Evolutionary conservation across 2,329 filamentous ascomycete species (phyloP).

Genomic region (Aureobasidium namibiae): DNA sequence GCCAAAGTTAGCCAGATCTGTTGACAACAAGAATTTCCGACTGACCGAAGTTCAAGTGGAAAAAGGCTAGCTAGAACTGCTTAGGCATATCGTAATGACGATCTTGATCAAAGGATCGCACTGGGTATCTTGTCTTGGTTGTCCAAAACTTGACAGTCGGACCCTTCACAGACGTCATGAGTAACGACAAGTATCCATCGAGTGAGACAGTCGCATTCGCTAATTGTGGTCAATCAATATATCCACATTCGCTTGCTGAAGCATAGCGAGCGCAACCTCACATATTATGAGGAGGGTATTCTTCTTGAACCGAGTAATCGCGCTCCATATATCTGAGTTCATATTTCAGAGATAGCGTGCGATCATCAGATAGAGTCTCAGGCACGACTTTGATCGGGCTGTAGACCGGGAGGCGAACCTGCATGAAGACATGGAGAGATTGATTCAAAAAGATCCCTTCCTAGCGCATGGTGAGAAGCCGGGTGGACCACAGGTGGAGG

Average conservation of each 20-base stretch:
- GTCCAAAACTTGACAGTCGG: neutral
- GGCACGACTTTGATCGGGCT: neutral
- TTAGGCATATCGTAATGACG: neutral
- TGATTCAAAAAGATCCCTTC: neutral
- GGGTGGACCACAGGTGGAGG: neutral
- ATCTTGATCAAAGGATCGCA: neutral
- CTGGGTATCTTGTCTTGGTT: neutral
- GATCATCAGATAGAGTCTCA: neutral
- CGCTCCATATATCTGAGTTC: neutral
- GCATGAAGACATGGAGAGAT: neutral
- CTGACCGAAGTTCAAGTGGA: neutral
- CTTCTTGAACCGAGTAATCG: neutral
- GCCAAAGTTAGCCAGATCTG: slow-evolving; percentile 3
- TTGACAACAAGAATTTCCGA: neutral
- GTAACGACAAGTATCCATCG: neutral
- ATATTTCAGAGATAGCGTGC: neutral
- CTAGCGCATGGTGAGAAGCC: neutral
- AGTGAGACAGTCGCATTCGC: slow-evolving; percentile 4
- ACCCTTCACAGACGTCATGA: slow-evolving; percentile 4
- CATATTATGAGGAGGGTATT: neutral
- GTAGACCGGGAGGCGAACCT: neutral
- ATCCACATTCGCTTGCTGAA: slow-evolving; percentile 1
- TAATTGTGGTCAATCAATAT: neutral
- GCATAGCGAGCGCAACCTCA: neutral
- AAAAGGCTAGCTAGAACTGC: neutral